Evolutionary conservation across 2,329 filamentous ascomycete species (phyloP), one percentile per base, ranked within the genome.

Genomic region (Dissoconium aciculare): DNA sequence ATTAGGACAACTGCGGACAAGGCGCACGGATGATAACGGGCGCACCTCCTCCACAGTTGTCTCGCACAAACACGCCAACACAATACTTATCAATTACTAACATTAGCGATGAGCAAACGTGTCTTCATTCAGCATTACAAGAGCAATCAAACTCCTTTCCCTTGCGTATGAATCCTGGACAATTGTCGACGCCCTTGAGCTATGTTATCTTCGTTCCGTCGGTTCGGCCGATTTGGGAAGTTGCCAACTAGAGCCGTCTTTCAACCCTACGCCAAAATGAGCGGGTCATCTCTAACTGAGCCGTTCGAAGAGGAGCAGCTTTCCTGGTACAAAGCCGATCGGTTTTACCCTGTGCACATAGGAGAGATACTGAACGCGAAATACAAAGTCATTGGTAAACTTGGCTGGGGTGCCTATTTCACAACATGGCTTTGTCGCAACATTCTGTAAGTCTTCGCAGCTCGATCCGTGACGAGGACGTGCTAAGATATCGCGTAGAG

Each of bases 401-500:
- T 33, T 19, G 35, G 35, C 13, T 37, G 28, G 16, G 35, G 35
- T 11, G 32, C 27, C 10, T 26, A 26, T 11, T 34, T 32, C 15
- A 34, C 31, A 11, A 28, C 31, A 8, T 37, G 31, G 35, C 31
- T 37, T 10, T 33, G 31, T 25, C 32, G 32, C 11, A 31, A 37
- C 31, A 15, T 34, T 26, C 15, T 26, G 31, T 36, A 27, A 15
- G 10, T 8, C 8, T 8, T 23, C n/a, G 19, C 19, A 8, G n/a
- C 19, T 23, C 19, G 19, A 23, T 23, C 19, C n/a, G 19, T 8
- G 19, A n/a, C n/a, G 8, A 23, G 8, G n/a, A 23, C 8, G n/a
- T 23, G 19, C 19, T 23, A 23, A 23, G 8, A 23, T 23, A 23
- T 23, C n/a, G 19, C 19, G n/a, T n/a, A 23, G 19, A 8, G 19